Evolutionary conservation across 176 grass and related monocot species (phyloP).

Genomic region (Zea mays): Zm-B73-REFERENCE-NAM-5.0 NC_050097.1:202349501-202350000

Average conservation of each 20-base stretch:
- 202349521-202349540: conserved; percentile 4
- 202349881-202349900: background rate
- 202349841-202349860: background rate
- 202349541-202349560: background rate
- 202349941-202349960: conserved; percentile 94
- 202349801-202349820: conserved; percentile 82
- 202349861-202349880: background rate
- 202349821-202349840: conserved; percentile 63
- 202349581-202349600: conserved; percentile 1
- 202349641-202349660: background rate
- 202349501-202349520: background rate
- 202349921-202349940: conserved; percentile 81
- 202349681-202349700: conserved; percentile 46
- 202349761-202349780: conserved; percentile 89
- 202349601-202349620: background rate
- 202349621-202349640: background rate
- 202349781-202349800: conserved; percentile 88
- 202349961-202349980: conserved; percentile 88
- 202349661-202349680: conserved; percentile 32
- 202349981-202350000: conserved; percentile 87
- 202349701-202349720: conserved; percentile 93
- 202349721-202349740: conserved; percentile 90
- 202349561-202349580: conserved; percentile 11
- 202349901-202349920: conserved; percentile 11
- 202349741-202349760: conserved; percentile 83